A percentile compares a stretch with the other conserved stretches of the same genome.
These are phyloP conservation scores for Purpureocillium takamizusanense DNA, from an alignment of 2,329 filamentous ascomycete genomes.

Conservation along the genomic window DNA sequence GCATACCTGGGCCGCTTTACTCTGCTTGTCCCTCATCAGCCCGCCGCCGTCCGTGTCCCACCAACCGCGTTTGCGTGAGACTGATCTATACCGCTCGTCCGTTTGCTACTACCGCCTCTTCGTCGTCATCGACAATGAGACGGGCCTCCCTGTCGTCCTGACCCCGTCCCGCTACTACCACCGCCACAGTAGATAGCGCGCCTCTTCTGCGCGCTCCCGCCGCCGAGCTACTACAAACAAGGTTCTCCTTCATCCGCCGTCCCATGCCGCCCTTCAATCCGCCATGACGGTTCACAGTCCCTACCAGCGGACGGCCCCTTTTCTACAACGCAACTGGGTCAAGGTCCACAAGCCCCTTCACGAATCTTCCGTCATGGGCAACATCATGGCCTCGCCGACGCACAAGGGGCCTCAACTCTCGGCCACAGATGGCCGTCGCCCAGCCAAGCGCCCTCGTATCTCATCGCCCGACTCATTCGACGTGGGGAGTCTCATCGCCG, in stretches of 20 bases:
- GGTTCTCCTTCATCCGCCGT: slow-evolving; percentile 8
- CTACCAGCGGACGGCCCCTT: slow-evolving; percentile 40
- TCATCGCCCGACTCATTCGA: slow-evolving; percentile 25
- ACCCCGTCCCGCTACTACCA: too few relatives aligned
- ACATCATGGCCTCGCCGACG: slow-evolving; percentile 27
- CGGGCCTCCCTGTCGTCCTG: background rate
- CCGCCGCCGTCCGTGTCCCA: too few relatives aligned
- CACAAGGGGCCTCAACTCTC: slow-evolving; percentile 23
- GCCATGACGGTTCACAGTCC: slow-evolving; percentile 40
- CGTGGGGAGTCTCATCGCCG: slow-evolving; percentile 22
- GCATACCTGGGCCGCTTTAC: too few relatives aligned
- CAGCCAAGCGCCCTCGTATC: slow-evolving; percentile 42
- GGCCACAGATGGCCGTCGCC: slow-evolving; percentile 27
- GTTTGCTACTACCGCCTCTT: background rate
- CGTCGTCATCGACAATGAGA: slow-evolving; percentile 7
- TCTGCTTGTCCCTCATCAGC: too few relatives aligned
- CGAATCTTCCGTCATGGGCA: slow-evolving; percentile 30
- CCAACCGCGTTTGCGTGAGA: too few relatives aligned
- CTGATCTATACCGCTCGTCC: too few relatives aligned
- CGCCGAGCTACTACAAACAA: too few relatives aligned
- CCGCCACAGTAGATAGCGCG: too few relatives aligned
- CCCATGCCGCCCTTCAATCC: slow-evolving; percentile 24
- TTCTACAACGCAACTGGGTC: slow-evolving; percentile 46
- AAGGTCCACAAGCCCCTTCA: slow-evolving; percentile 35
- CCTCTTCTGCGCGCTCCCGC: background rate